These are phyloP conservation scores for Kodamaea sp. DNA, from an alignment of 1,139 yeast species.

Conservation along the genomic window DNA sequence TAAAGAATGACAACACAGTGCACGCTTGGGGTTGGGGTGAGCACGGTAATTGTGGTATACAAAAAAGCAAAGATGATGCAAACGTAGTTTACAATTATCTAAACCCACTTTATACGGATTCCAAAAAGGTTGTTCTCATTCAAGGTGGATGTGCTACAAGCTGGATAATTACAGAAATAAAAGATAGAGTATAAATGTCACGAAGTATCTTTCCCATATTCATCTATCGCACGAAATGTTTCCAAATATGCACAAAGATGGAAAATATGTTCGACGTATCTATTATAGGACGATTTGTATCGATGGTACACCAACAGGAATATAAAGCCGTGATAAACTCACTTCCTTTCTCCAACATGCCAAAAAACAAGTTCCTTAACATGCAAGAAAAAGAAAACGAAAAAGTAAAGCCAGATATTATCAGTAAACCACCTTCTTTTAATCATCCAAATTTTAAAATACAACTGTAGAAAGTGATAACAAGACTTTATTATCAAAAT, in stretches of 20 bases:
- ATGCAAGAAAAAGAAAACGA: not conserved
- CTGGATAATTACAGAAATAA: conserved; percentile 27
- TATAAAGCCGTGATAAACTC: no score
- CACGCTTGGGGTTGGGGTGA: conserved; percentile 98
- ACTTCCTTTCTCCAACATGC: not conserved
- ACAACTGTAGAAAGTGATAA: not conserved
- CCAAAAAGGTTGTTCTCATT: conserved; percentile 25
- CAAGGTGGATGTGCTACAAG: conserved; percentile 46
- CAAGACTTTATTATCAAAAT: conserved; percentile 6
- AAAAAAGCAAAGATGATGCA: conserved; percentile 14
- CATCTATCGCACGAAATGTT: conserved; percentile 49
- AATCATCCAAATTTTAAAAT: conserved; percentile 10
- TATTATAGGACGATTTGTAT: conserved; percentile 62
- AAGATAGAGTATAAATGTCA: conserved; percentile 41
- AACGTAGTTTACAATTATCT: conserved; percentile 37
- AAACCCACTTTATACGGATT: conserved; percentile 32
- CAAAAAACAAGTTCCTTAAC: not conserved
- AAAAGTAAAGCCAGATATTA: conserved; percentile 5
- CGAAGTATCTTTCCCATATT: conserved; percentile 78
- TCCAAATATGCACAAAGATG: conserved; percentile 55
- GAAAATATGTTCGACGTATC: conserved; percentile 76
- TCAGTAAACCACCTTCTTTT: conserved; percentile 15
- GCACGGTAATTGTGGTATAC: conserved; percentile 87
- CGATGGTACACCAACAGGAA: conserved; percentile 24
- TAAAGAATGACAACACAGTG: conserved; percentile 31